phyloP scores from a whole-genome alignment of 345 rosid species.

The Turnera subulata region DNA sequence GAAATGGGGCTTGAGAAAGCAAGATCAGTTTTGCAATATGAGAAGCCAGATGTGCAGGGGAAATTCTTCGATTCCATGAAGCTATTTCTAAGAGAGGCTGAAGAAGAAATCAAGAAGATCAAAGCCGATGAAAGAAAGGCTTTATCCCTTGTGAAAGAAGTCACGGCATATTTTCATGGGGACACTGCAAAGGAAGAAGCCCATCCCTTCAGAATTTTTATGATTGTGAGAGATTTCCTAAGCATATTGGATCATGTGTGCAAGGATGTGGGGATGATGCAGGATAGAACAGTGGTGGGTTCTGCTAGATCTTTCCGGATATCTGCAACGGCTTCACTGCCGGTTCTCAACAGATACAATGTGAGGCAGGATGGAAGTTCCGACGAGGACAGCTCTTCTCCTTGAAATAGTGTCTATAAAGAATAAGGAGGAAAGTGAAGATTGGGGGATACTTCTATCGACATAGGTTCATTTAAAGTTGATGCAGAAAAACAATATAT shows the following conservation, averaged over 20 bases:
- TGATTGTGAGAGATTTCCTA: slow-evolving; percentile 89
- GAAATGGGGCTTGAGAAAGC: slow-evolving; percentile 82
- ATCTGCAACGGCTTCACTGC: slow-evolving; percentile 67
- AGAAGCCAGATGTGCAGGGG: slow-evolving; percentile 55
- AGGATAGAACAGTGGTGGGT: slow-evolving; percentile 70
- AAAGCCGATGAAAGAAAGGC: slow-evolving; percentile 75
- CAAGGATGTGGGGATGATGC: slow-evolving; percentile 87
- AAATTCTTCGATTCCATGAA: slow-evolving; percentile 72
- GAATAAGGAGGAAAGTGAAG: background rate
- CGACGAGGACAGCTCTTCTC: slow-evolving; percentile 74
- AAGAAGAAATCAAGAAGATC: slow-evolving; percentile 63
- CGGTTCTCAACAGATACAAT: slow-evolving; percentile 73
- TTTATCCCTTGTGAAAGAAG: slow-evolving; percentile 75
- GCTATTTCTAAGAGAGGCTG: slow-evolving; percentile 68
- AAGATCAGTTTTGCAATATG: slow-evolving; percentile 58
- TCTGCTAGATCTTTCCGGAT: slow-evolving; percentile 85
- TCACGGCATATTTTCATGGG: slow-evolving; percentile 90
- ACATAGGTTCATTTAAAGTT: background rate
- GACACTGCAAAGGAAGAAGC: slow-evolving; percentile 87
- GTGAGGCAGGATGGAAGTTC: slow-evolving; percentile 65
- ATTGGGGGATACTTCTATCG: background rate
- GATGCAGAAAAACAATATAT: slow-evolving; percentile 7
- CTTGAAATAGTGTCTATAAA: slow-evolving; percentile 38
- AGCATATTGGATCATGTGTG: slow-evolving; percentile 79
- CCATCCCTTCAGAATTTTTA: slow-evolving; percentile 81